Conservation (phyloP, 2,329 filamentous ascomycete species). For the Ascochyta clinopodiicola region DNA sequence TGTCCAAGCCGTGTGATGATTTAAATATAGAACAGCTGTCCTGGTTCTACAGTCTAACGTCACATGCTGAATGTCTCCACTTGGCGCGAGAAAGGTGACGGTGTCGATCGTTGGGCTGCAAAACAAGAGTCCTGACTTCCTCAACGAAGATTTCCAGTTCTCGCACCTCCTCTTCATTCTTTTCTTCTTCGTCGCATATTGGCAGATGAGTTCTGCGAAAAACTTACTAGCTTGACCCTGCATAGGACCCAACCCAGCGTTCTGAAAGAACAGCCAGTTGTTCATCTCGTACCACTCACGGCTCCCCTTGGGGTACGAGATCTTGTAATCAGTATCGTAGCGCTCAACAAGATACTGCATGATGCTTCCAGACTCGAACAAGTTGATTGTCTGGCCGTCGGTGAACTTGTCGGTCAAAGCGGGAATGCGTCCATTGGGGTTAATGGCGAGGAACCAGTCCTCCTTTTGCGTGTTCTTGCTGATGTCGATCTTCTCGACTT, state of each 20-base stretch:
- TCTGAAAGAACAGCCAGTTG: slow-evolving; percentile 75
- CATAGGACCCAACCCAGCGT: slow-evolving; percentile 82
- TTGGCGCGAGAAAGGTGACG: not conserved
- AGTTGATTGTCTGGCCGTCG: slow-evolving; percentile 73
- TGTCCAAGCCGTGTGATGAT: not conserved
- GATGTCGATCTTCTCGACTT: slow-evolving; percentile 74
- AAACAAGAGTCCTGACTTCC: not conserved
- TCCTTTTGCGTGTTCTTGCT: slow-evolving; percentile 80
- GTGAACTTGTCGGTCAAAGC: slow-evolving; percentile 78
- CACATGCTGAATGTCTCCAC: not conserved
- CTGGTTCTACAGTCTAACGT: not conserved
- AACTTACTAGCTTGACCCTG: slow-evolving; percentile 69
- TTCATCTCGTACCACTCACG: slow-evolving; percentile 80
- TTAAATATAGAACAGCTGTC: not conserved
- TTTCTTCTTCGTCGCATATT: not conserved
- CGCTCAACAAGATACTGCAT: slow-evolving; percentile 82
- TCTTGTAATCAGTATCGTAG: slow-evolving; percentile 82
- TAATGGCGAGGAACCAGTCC: slow-evolving; percentile 88
- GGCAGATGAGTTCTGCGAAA: not conserved
- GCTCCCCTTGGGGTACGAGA: slow-evolving; percentile 76
- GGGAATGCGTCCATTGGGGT: slow-evolving; percentile 91
- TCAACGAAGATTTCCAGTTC: not conserved
- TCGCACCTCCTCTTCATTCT: not conserved
- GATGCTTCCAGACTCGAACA: slow-evolving; percentile 87
- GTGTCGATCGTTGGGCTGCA: not conserved